Evolutionary conservation across 305 asterid genomes (phyloP), one percentile per base, ranked within the genome.

Genomic region (Fraxinus albicans): DNA sequence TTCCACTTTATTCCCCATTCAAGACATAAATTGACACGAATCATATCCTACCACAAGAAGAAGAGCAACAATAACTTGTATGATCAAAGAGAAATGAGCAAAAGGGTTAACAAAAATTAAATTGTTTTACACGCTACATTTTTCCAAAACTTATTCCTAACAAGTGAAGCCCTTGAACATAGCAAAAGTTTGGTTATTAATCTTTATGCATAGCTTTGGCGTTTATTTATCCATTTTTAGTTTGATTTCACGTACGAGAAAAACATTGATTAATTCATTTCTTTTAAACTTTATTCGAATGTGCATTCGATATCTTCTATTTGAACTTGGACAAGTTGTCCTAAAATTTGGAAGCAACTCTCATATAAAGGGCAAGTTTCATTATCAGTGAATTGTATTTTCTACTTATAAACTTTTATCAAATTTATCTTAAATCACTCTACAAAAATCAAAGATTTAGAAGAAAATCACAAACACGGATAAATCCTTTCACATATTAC

Each of bases 191-290:
- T 21, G 77, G 12, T 8, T 19, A 23, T 35, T 25, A 19, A 74
- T 29, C 78, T 75, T 36, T 27, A 75, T 40, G 42, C 73, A 93
- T 93, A 97, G 91, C 82, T 3, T 93, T 98, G 58, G 98, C 89
- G 89, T 80, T 95, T 86, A 94, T 42, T 42, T 42, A 2, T 10
- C n/a, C 55, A 10, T 44, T 12, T 12, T 44, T 87, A 79, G 93
- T 86, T 87, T 93, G 97, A 72, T 4, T 53, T 53, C 5, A 1
- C 19, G 21, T n/a, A 4, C 17, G 8, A 17, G 1, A 53, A 17
- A 5, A 15, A 17, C 2, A 53, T 53, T 53, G 23, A 17, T 17
- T 17, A 53, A 6, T 5, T 55, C 65, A n/a, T 17, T n/a, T 53
- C 23, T 1, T 55, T 55, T 55, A 15, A n/a, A n/a, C 7, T 55